Evolutionary conservation across 2,329 filamentous ascomycete species (phyloP).

Genomic region (Pseudocercospora fuligena): DNA sequence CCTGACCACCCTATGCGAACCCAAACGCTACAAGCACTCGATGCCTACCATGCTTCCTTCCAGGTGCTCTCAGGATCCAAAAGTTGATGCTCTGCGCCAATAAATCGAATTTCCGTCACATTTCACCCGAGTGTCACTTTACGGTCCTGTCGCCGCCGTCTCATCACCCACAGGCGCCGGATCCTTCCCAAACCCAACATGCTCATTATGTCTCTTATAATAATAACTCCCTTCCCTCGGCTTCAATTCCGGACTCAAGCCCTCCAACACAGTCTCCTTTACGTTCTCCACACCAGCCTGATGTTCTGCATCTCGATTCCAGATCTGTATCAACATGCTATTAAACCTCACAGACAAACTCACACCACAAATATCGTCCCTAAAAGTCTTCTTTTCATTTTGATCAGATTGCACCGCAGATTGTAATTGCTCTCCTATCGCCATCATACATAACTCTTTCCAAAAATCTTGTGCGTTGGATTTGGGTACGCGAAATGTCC

Average conservation of each 20-base stretch:
- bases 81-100: neutral
- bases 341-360: slow-evolving; percentile 88
- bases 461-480: slow-evolving; percentile 72
- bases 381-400: slow-evolving; percentile 56
- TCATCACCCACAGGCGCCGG: neutral
- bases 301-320: slow-evolving; percentile 88
- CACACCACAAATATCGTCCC: slow-evolving; percentile 85
- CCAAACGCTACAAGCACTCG: neutral
- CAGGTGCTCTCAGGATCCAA: neutral
- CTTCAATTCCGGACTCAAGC: slow-evolving; percentile 72
- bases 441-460: slow-evolving; percentile 80
- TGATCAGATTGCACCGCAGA: slow-evolving; percentile 64
- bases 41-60: neutral
- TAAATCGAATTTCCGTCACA: slow-evolving; percentile 17
- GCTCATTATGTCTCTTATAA: slow-evolving; percentile 86
- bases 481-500: slow-evolving; percentile 91
- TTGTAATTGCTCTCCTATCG: slow-evolving; percentile 81
- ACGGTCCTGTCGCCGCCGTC: neutral
- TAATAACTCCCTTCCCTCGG: slow-evolving; percentile 69
- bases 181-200: slow-evolving; percentile 66
- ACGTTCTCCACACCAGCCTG: slow-evolving; percentile 77
- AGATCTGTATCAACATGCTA: slow-evolving; percentile 84
- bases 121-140: neutral
- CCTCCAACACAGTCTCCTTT: slow-evolving; percentile 72
- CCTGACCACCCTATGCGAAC: neutral